Evolutionary conservation across 805 yeast species (phyloP).

Genomic region (Suhomyces xylopsoci): DNA sequence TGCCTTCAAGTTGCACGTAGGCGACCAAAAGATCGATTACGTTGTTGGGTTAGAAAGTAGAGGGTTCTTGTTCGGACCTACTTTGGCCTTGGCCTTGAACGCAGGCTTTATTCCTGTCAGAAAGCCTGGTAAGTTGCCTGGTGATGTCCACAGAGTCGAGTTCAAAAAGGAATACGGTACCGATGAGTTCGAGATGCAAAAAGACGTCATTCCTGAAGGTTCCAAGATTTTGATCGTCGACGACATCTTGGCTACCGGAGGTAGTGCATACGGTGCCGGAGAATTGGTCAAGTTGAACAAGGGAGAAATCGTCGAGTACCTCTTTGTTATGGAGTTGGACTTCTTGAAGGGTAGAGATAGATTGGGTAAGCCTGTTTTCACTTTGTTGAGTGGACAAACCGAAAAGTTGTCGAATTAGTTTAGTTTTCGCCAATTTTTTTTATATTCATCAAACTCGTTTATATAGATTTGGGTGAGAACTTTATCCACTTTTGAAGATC

Average conservation of each 20-base stretch:
- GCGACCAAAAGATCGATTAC: slow-evolving; percentile 70
- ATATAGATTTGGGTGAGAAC: neutral
- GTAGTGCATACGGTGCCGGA: slow-evolving; percentile 93
- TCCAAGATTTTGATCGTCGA: slow-evolving; percentile 85
- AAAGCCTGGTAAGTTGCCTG: slow-evolving; percentile 94
- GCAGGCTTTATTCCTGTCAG: slow-evolving; percentile 95
- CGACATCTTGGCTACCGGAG: slow-evolving; percentile 98
- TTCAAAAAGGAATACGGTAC: slow-evolving; percentile 90
- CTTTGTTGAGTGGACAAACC: slow-evolving; percentile 79
- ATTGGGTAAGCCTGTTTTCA: slow-evolving; percentile 83
- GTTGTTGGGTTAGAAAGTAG: slow-evolving; percentile 94
- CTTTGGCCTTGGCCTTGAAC: slow-evolving; percentile 83
- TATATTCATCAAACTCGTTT: slow-evolving; percentile 1
- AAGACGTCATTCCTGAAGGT: slow-evolving; percentile 73
- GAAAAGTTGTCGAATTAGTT: slow-evolving; percentile 39
- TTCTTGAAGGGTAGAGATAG: slow-evolving; percentile 91
- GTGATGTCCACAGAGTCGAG: slow-evolving; percentile 66
- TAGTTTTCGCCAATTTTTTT: no score
- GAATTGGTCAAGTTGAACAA: slow-evolving; percentile 65
- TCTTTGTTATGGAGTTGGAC: slow-evolving; percentile 91
- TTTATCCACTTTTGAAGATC: slow-evolving; percentile 62
- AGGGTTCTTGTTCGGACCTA: slow-evolving; percentile 95
- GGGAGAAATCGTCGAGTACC: slow-evolving; percentile 73
- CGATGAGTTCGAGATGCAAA: slow-evolving; percentile 87
- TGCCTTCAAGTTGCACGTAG: slow-evolving; percentile 76